phyloP scores from a whole-genome alignment of 148 eudicot genomes.

The Rhododendron ferrugineum region DNA sequence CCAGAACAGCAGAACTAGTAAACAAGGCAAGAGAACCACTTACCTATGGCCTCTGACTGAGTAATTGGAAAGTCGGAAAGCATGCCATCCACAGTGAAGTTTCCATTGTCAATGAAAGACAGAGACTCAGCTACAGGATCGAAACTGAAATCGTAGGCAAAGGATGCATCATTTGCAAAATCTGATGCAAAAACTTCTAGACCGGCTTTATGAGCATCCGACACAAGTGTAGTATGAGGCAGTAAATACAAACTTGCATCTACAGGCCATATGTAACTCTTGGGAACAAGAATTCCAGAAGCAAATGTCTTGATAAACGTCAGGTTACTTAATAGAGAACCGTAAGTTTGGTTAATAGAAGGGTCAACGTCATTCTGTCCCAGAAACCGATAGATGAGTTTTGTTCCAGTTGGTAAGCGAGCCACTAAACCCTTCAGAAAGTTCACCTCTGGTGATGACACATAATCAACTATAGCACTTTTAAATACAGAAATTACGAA shows the following conservation, averaged over 20 bases:
- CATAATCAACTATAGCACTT: conserved; percentile 39
- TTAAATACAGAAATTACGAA: conserved; percentile 42
- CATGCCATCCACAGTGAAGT: conserved; percentile 80
- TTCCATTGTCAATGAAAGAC: conserved; percentile 54
- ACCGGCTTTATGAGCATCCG: conserved; percentile 73
- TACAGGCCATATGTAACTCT: conserved; percentile 68
- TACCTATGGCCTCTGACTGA: conserved; percentile 69
- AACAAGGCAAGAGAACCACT: conserved; percentile 6
- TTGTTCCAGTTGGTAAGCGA: conserved; percentile 42
- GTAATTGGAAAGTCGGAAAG: conserved; percentile 82
- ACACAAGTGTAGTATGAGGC: conserved; percentile 61
- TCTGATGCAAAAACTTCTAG: conserved; percentile 63
- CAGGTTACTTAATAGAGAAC: conserved; percentile 58
- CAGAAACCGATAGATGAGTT: conserved; percentile 59
- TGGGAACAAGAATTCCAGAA: conserved; percentile 84
- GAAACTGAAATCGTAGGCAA: conserved; percentile 73
- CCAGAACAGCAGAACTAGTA: neutral
- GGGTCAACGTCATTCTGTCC: conserved; percentile 35
- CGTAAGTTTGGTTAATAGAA: conserved; percentile 68
- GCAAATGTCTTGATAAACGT: conserved; percentile 82
- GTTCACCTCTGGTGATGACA: conserved; percentile 74
- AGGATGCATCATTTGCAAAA: conserved; percentile 57
- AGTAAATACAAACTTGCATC: conserved; percentile 43
- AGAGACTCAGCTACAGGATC: conserved; percentile 68
- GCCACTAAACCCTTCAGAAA: conserved; percentile 50